Evolutionary conservation across 2,329 filamentous ascomycete genomes (phyloP).

Genomic region (Didymellaceae sp.): DNA sequence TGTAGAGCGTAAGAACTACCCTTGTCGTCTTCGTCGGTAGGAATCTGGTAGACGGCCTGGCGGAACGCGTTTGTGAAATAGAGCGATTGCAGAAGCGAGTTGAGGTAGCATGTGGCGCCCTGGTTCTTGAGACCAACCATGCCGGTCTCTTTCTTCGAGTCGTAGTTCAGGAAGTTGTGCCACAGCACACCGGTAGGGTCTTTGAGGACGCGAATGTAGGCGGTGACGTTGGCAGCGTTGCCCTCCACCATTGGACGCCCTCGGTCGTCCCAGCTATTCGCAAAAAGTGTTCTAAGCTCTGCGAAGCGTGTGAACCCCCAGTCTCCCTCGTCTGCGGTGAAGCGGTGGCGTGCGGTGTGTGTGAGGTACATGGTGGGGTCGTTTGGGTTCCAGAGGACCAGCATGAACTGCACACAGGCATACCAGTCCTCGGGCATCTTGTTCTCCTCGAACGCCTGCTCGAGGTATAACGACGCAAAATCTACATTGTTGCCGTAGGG

Average conservation of each 20-base stretch:
- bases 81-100: constrained; percentile 56
- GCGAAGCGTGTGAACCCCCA: constrained; percentile 99
- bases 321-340: constrained; percentile 94
- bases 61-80: constrained; percentile 80
- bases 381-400: constrained; percentile 93
- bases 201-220: constrained; percentile 81
- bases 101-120: constrained; percentile 71
- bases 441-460: constrained; percentile 84
- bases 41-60: constrained; percentile 97
- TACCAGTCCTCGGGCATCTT: constrained; percentile 88
- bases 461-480: constrained; percentile 91
- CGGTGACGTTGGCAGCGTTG: constrained; percentile 78
- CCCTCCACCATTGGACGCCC: constrained; percentile 77
- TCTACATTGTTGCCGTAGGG: constrained; percentile 95
- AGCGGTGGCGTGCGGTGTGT: constrained; percentile 89
- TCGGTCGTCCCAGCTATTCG: constrained; percentile 73
- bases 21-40: constrained; percentile 78
- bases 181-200: constrained; percentile 88
- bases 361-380: constrained; percentile 81
- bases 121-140: constrained; percentile 97
- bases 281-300: constrained; percentile 85
- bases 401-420: constrained; percentile 92
- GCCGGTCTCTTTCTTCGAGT: constrained; percentile 98
- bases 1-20: constrained; percentile 96
- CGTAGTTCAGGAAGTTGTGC: constrained; percentile 93